A percentile compares a stretch with the other conserved stretches of the same genome.
Evolutionary conservation across 2,329 filamentous ascomycete genomes (phyloP).

Genomic region (Passalora sequoiae): DNA sequence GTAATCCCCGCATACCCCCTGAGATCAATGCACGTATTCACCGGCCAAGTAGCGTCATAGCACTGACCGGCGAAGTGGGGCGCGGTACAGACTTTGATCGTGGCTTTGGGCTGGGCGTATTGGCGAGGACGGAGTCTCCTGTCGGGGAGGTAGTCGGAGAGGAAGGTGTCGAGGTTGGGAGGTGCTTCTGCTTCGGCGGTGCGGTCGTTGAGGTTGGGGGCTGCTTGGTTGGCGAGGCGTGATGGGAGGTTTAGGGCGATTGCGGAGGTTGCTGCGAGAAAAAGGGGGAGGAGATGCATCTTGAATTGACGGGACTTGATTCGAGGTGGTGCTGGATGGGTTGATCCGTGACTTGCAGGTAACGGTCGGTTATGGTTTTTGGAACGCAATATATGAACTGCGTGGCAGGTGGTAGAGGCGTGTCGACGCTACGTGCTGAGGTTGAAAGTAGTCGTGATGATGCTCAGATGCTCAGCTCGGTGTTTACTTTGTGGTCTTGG

Average conservation of each 20-base stretch:
- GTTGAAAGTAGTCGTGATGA: neutral
- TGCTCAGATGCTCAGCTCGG: neutral
- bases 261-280: neutral
- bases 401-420: neutral
- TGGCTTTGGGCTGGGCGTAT: constrained; percentile 9
- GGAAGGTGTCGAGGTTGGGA: neutral
- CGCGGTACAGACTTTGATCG: constrained; percentile 32
- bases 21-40: constrained; percentile 26
- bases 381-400: too few species aligned
- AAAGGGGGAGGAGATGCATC: neutral
- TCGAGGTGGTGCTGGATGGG: too few species aligned
- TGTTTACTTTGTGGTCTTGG: neutral
- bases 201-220: neutral
- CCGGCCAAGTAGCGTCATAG: constrained; percentile 20
- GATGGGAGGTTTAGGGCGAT: constrained; percentile 1
- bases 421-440: neutral
- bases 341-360: too few species aligned
- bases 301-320: neutral
- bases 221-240: neutral
- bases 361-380: too few species aligned
- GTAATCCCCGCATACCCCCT: constrained; percentile 26
- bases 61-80: constrained; percentile 26
- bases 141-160: constrained; percentile 2
- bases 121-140: neutral
- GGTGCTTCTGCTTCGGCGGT: too few species aligned